Conservation (phyloP, 768 basidiomycete genomes). For the Tulasnella sp. region DNA sequence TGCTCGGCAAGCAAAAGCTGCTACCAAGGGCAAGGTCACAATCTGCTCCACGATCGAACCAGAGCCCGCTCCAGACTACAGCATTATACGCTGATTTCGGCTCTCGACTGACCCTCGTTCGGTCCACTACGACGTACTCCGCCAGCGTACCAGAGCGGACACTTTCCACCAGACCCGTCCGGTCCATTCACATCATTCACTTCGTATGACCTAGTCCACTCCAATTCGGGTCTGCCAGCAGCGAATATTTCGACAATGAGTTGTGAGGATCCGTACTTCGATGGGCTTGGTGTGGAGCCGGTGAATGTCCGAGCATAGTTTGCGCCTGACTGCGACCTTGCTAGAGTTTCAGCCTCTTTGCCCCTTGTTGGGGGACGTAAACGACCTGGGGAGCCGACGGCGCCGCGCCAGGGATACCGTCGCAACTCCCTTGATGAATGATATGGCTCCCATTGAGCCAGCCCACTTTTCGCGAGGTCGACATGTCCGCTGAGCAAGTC, state of each 20-base stretch:
- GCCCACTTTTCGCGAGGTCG: conserved; percentile 71
- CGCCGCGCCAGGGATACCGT: neutral
- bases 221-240: too few relatives aligned
- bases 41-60: conserved; percentile 63
- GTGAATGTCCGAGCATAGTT: conserved; percentile 55
- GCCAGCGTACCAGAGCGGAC: conserved; percentile 61
- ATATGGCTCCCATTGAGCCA: conserved; percentile 87
- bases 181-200: conserved; percentile 70
- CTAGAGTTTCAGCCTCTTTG: neutral
- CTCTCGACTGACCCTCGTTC: conserved; percentile 68
- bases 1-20: conserved; percentile 77
- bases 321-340: conserved; percentile 30
- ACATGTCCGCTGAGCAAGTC: conserved; percentile 32
- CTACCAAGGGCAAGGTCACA: conserved; percentile 73
- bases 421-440: conserved; percentile 33
- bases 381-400: neutral
- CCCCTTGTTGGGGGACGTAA: neutral
- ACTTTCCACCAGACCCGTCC: conserved; percentile 71
- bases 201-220: conserved; percentile 38
- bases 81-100: conserved; percentile 44
- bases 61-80: neutral
- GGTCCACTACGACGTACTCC: conserved; percentile 84
- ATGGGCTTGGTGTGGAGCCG: conserved; percentile 67
- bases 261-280: conserved; percentile 53
- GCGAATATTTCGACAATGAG: too few relatives aligned